Evolutionary conservation across 2,329 filamentous ascomycete species (phyloP), one percentile per base, ranked within the genome.

Genomic region (Sporothrix brasiliensis): DNA sequence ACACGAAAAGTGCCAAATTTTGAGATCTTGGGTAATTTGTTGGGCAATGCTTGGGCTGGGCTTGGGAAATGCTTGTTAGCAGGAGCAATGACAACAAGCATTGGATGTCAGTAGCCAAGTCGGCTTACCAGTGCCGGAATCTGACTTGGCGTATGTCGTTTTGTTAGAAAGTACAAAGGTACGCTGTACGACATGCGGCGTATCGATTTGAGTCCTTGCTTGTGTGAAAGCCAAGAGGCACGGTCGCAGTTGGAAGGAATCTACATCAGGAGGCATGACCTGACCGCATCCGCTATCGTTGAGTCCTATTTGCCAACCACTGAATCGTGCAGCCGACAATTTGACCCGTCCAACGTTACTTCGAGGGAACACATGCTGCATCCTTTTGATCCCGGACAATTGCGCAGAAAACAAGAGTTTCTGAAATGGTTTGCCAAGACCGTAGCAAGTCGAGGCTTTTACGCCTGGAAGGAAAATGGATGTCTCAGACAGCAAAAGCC

Each of bases 311-410:
- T n/a, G 56, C 54, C 34, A 44, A 19, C n/a, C 50, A 27, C 39
- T 44, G 34, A 14, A 7, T 2, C 56, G 24, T n/a, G 41, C 11
- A 61, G 34, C 21, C 24, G 56, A 61, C 34, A 14, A 24, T 61
- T 61, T 61, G 34, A 34, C 56, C 56, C 56, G 34, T 61, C 44
- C 56, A 61, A 61, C 56, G 56, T 61, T 61, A 61, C 56, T 34
- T 61, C n/a, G 19, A n/a, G 10, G 56, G 44, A 13, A 11, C 56
- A 61, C 19, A 10, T 61, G 56, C 34, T 24, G 56, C 56, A 61
- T 11, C n/a, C 53, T 30, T 30, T 24, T 24, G 14, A 44, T 44
- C 44, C 56, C 4, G 21, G 34, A 61, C n/a, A 44, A 61, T 34
- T 34, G 11, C 21, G 56, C 34, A 61, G 21, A 14, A 34, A 44